Evolutionary conservation across 371 early-diverging fungal species (phyloP), one percentile per base, ranked within the genome.

Genomic region (Mucor ambiguus): DNA sequence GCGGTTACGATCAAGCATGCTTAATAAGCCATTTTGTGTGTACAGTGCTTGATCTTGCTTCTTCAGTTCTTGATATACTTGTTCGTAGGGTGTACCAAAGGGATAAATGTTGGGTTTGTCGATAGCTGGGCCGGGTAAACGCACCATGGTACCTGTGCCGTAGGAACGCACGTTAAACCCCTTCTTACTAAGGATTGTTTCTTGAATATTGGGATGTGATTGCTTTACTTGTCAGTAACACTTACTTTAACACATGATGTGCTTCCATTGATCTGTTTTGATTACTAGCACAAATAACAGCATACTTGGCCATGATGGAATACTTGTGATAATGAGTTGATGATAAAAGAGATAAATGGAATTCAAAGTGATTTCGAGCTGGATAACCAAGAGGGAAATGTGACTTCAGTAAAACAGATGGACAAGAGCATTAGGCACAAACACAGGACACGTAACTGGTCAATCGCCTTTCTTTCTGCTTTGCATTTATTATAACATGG

Each of bases 231-330:
- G 32, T 32, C 22, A 37, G 6, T 7, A 14, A 35, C 22, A 30
- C n/a, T 67, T 82, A 92, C 92, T 82, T 78, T 24, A 97, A 79
- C 30, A 94, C 93, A 78, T 90, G 83, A 64, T 97, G 98, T 1
- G 93, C 97, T 72, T 98, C 97, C 99, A 98, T 98, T 68, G 94
- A 93, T 55, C 99, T 85, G 75, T 98, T 98, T 81, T 95, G 95
- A 78, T 98, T 98, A 76, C 95, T 95, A 26, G 97, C 96, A 76
- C 99, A 98, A 61, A 96, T 91, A 18, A 98, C 96, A 8, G 95
- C 95, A 69, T 91, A 94, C 61, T 85, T 85, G 68, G 89, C 90
- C 93, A 92, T 92, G 56, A 16, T 37, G 8, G 20, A 44, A 14
- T 32, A 41, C 3, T 22, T 46, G 46, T 48, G 37, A 35, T 33